Conservation (phyloP, 2,329 filamentous ascomycete genomes). For the Aulographum hederae region DNA sequence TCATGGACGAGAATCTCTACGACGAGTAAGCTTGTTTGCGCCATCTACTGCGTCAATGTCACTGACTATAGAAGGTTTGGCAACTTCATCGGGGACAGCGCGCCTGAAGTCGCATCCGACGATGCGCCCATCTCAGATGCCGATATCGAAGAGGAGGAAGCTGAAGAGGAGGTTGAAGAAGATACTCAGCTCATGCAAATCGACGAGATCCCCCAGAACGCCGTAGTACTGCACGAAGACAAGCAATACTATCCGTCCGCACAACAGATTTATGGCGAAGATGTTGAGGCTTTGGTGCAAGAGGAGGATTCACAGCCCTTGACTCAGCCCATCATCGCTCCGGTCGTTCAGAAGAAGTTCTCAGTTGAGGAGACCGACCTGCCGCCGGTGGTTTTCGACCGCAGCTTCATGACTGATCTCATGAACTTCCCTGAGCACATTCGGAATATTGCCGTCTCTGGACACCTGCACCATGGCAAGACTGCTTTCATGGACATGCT, state of each 20-base stretch:
- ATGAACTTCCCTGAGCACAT: conserved; percentile 94
- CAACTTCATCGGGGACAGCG: conserved; percentile 93
- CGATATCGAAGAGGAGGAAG: conserved; percentile 50
- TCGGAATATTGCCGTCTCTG: conserved; percentile 78
- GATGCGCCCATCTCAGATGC: conserved; percentile 65
- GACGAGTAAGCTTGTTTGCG: too few relatives aligned
- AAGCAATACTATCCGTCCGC: conserved; percentile 99
- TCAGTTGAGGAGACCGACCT: conserved; percentile 82
- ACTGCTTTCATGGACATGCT: conserved; percentile 98
- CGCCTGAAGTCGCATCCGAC: conserved; percentile 64
- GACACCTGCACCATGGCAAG: conserved; percentile 93
- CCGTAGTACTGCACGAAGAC: conserved; percentile 94
- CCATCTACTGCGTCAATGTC: too few relatives aligned
- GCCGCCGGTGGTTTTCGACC: conserved; percentile 71
- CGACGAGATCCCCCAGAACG: conserved; percentile 84
- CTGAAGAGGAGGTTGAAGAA: conserved; percentile 27
- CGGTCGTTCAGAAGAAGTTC: conserved; percentile 90
- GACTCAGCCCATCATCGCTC: conserved; percentile 81
- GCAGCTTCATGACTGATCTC: conserved; percentile 84
- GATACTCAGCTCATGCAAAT: conserved; percentile 87
- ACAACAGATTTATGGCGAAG: conserved; percentile 80
- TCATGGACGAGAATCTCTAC: too few relatives aligned
- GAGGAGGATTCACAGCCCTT: conserved; percentile 94
- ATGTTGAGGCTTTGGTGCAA: conserved; percentile 89
- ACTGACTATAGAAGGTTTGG: too few relatives aligned